Conservation (phyloP, 2,329 filamentous ascomycete species). For the Magnaporthiopsis rhizophila region DNA sequence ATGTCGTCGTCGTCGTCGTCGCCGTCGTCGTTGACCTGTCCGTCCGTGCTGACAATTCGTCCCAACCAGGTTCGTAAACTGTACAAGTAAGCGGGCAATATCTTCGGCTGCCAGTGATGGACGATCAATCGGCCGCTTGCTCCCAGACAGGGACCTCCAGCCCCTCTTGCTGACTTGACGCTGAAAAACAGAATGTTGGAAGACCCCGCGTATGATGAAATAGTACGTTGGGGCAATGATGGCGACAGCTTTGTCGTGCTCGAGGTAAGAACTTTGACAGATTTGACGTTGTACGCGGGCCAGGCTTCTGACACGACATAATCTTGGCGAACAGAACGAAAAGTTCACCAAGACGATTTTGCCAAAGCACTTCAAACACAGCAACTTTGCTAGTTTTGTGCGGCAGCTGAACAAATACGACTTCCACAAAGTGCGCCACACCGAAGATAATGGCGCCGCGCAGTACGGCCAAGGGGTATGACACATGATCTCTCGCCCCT, state of each 20-base stretch:
- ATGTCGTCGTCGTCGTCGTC: not conserved
- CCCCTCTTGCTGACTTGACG: conserved; percentile 14
- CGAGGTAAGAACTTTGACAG: conserved; percentile 56
- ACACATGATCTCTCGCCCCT: not conserved
- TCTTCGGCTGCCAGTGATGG: conserved; percentile 4
- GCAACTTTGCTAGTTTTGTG: conserved; percentile 96
- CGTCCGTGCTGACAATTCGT: not conserved
- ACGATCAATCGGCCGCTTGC: not conserved
- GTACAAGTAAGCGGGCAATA: conserved; percentile 67
- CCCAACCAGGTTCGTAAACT: conserved; percentile 78
- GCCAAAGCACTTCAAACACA: conserved; percentile 98
- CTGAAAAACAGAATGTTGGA: conserved; percentile 74
- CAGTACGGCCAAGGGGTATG: conserved; percentile 72
- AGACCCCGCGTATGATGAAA: conserved; percentile 83
- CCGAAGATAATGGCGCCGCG: conserved; percentile 75
- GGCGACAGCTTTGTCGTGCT: conserved; percentile 95
- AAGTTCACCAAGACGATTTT: conserved; percentile 97
- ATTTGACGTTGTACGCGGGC: not conserved
- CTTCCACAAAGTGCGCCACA: conserved; percentile 95
- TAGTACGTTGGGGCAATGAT: conserved; percentile 92
- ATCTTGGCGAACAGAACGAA: conserved; percentile 60
- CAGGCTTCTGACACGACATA: conserved; percentile 14
- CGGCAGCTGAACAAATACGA: conserved; percentile 96
- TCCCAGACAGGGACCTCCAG: conserved; percentile 1
- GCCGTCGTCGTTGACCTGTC: no score